Conservation (phyloP, 768 basidiomycete species). For the Suillus subalutaceus region DNA sequence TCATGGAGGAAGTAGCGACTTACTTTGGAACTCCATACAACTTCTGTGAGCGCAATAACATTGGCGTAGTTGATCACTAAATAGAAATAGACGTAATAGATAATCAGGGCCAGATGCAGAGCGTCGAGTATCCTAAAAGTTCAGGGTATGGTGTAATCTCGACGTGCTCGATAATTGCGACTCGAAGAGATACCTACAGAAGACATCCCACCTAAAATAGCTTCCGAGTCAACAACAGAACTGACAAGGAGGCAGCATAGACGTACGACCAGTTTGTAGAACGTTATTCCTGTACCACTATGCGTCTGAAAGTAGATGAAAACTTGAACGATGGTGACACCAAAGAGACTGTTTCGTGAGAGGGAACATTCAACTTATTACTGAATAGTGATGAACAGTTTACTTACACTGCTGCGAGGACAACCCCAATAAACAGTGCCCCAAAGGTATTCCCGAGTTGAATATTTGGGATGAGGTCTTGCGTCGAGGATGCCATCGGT, state of each 20-base stretch:
- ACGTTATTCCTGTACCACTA: background rate
- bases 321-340: background rate
- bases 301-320: constrained; percentile 4
- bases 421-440: background rate
- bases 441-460: background rate
- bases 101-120: constrained; percentile 36
- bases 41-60: constrained; percentile 26
- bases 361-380: too few species aligned
- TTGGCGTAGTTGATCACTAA: constrained; percentile 37
- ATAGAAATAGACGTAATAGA: constrained; percentile 40
- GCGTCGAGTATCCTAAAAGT: constrained; percentile 37
- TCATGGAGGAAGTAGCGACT: background rate
- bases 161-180: background rate
- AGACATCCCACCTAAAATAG: background rate
- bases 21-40: constrained; percentile 30
- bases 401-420: background rate
- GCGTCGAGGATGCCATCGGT: background rate
- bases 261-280: background rate
- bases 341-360: constrained; percentile 1
- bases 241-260: background rate
- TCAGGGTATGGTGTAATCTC: background rate
- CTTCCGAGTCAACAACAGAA: background rate
- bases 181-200: background rate
- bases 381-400: background rate
- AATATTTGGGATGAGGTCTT: background rate